Percentiles rank a stretch among this genome's conserved stretches.
phyloP scores from a whole-genome alignment of 2,329 filamentous ascomycete genomes.

The Colletotrichum cuscutae region DNA sequence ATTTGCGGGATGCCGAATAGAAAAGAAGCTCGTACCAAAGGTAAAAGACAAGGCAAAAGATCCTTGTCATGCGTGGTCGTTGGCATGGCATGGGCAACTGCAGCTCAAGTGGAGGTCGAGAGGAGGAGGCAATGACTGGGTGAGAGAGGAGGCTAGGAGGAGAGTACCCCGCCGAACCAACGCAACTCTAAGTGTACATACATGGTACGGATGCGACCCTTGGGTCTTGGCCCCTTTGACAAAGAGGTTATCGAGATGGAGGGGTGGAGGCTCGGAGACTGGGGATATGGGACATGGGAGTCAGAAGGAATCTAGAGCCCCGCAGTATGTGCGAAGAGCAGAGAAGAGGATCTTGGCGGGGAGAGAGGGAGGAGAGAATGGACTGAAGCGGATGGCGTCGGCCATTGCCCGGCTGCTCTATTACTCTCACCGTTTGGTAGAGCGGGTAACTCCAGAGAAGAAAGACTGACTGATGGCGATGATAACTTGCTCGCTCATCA shows the following conservation, averaged over 20 bases:
- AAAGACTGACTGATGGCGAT: not conserved
- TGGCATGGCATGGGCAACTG: not conserved
- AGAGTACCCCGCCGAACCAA: conserved; percentile 26
- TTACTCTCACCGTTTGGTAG: not conserved
- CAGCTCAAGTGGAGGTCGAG: not conserved
- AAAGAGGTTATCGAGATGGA: not conserved
- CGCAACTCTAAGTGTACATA: conserved; percentile 26
- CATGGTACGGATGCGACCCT: conserved; percentile 3
- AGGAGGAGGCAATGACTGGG: not conserved
- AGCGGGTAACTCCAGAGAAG: not conserved
- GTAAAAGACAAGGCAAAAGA: not conserved
- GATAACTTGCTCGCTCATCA: not conserved
- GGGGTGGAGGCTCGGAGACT: not conserved
- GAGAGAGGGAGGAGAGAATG: not conserved
- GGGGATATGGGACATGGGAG: not conserved
- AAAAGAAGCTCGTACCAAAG: conserved; percentile 16
- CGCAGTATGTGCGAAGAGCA: not conserved
- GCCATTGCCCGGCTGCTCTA: not conserved
- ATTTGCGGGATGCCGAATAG: conserved; percentile 7
- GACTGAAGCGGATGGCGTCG: not conserved
- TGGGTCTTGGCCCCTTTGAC: not conserved
- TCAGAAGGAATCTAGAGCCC: no score
- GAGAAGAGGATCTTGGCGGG: not conserved
- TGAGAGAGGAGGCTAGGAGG: not conserved
- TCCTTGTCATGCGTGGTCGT: not conserved